These are phyloP conservation scores for Metschnikowia orientalis DNA, from an alignment of 805 yeast species.

Conservation along the genomic window DNA sequence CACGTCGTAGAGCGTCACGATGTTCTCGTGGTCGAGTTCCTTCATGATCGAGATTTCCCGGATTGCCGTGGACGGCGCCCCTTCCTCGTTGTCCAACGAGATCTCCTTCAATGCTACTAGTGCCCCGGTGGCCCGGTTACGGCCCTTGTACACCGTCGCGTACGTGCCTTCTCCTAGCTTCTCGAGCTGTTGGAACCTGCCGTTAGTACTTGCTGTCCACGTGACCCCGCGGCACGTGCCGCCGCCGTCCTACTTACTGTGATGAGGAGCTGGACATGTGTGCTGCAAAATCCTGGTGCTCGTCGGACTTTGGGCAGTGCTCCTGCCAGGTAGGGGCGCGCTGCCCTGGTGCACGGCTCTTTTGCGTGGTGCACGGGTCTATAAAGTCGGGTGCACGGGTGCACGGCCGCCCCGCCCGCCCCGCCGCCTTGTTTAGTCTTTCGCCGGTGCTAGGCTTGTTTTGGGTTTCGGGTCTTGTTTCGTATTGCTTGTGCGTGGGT, in stretches of 20 bases:
- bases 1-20: constrained; percentile 88
- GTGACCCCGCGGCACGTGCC: background rate
- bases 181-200: constrained; percentile 55
- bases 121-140: constrained; percentile 80
- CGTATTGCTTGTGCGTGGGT: too few relatives aligned
- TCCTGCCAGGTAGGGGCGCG: too few relatives aligned
- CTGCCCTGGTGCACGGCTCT: too few relatives aligned
- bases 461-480: too few relatives aligned
- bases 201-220: constrained; percentile 12
- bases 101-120: constrained; percentile 94
- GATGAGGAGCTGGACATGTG: constrained; percentile 45
- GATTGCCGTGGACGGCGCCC: constrained; percentile 97
- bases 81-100: constrained; percentile 92
- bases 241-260: constrained; percentile 30
- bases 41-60: constrained; percentile 94
- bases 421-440: too few relatives aligned
- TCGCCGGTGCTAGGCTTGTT: too few relatives aligned
- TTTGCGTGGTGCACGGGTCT: too few relatives aligned
- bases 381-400: too few relatives aligned
- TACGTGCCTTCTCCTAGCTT: constrained; percentile 93
- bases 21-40: constrained; percentile 89
- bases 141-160: constrained; percentile 97
- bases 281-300: too few relatives aligned
- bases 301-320: too few relatives aligned
- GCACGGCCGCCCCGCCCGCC: too few relatives aligned